These are phyloP conservation scores for Russula emetica DNA, from an alignment of 768 basidiomycete genomes.

Conservation along the genomic window DNA sequence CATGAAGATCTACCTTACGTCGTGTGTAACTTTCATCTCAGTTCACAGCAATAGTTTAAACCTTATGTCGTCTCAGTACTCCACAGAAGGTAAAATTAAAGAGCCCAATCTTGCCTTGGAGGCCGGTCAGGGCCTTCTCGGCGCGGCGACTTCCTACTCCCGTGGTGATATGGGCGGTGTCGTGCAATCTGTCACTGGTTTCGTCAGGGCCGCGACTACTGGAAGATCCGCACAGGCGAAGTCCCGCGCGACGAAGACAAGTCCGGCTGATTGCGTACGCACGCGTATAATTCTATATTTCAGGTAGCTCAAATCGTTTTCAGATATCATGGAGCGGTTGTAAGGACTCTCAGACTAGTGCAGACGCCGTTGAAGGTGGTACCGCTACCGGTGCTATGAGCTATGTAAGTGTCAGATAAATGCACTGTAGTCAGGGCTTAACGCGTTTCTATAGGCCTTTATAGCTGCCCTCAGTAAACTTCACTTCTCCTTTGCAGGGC, in stretches of 20 bases:
- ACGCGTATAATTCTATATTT: background rate
- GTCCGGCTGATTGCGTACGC: constrained; percentile 85
- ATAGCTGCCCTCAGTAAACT: constrained; percentile 52
- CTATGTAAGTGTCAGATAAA: constrained; percentile 46
- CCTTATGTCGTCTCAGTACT: constrained; percentile 51
- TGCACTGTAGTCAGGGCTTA: background rate
- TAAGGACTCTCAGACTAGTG: constrained; percentile 81
- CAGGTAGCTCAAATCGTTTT: background rate
- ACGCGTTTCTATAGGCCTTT: constrained; percentile 46
- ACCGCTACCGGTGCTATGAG: constrained; percentile 78
- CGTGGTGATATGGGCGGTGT: constrained; percentile 78
- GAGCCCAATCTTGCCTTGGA: constrained; percentile 86
- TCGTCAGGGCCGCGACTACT: constrained; percentile 74
- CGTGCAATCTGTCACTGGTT: constrained; percentile 63
- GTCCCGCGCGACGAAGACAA: constrained; percentile 55
- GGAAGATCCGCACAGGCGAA: constrained; percentile 55
- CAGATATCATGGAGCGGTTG: constrained; percentile 85
- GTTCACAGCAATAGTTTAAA: background rate
- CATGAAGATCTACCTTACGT: constrained; percentile 39
- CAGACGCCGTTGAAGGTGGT: constrained; percentile 71
- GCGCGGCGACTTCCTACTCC: constrained; percentile 71
- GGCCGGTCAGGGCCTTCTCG: constrained; percentile 82
- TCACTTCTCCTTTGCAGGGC: background rate
- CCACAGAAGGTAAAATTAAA: constrained; percentile 92
- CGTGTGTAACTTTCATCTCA: constrained; percentile 6